Conservation (phyloP, 2,329 filamentous ascomycete genomes). For the Calonectria ilicicola region DNA sequence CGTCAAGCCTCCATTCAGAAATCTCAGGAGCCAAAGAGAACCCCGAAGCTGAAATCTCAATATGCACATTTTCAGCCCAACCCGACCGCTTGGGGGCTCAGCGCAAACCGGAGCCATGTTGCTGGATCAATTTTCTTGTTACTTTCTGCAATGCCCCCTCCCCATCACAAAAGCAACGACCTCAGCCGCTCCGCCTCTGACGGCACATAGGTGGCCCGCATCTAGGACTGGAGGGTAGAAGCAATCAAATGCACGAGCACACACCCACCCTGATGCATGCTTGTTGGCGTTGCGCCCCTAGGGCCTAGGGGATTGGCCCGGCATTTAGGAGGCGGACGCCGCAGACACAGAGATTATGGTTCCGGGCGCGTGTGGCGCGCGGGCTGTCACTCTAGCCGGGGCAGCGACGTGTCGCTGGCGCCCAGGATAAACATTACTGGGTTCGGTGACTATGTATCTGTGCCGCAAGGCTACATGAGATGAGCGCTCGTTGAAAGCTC, state of each 20-base stretch:
- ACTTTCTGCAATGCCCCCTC: not conserved
- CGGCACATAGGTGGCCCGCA: slow-evolving; percentile 13
- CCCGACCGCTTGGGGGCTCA: slow-evolving; percentile 24
- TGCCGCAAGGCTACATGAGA: slow-evolving; percentile 22
- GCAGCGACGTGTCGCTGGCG: slow-evolving; percentile 25
- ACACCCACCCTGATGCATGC: slow-evolving; percentile 16
- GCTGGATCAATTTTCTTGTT: slow-evolving; percentile 22
- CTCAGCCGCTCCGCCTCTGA: slow-evolving; percentile 26
- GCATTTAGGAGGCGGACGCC: slow-evolving; percentile 20
- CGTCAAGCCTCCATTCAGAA: not conserved
- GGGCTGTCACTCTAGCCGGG: slow-evolving; percentile 23
- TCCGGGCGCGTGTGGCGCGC: slow-evolving; percentile 27
- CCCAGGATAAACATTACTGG: slow-evolving; percentile 20
- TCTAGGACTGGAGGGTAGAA: slow-evolving; percentile 7
- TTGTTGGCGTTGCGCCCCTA: slow-evolving; percentile 24
- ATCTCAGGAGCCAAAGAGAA: not conserved
- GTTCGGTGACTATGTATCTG: slow-evolving; percentile 23
- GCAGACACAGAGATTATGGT: slow-evolving; percentile 15
- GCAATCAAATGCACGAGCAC: slow-evolving; percentile 14
- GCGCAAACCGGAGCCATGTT: slow-evolving; percentile 17
- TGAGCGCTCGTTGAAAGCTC: not conserved
- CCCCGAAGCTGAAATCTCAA: not conserved
- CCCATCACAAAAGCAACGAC: slow-evolving; percentile 22
- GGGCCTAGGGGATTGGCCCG: slow-evolving; percentile 27
- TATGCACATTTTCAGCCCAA: slow-evolving; percentile 16